phyloP scores from a whole-genome alignment of 805 yeast species.

The Candida methanosorbosa region DNA sequence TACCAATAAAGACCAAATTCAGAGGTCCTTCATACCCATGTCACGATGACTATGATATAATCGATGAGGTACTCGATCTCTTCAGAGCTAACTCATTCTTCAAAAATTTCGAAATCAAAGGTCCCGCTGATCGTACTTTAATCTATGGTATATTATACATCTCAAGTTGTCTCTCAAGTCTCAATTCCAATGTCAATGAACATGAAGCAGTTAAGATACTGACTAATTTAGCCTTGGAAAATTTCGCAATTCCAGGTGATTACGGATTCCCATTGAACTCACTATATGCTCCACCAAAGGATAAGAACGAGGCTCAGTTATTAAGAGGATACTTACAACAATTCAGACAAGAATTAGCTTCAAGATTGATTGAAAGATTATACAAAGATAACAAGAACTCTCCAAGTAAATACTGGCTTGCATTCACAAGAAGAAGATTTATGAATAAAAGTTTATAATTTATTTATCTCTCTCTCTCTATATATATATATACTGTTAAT shows the following conservation, averaged over 20 bases:
- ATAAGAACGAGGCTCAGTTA: constrained; percentile 68
- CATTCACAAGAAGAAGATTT: constrained; percentile 88
- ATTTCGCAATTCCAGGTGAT: constrained; percentile 90
- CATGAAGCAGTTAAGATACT: constrained; percentile 60
- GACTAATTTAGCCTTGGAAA: constrained; percentile 80
- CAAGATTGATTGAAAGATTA: constrained; percentile 66
- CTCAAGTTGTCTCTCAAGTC: constrained; percentile 70
- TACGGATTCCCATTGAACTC: constrained; percentile 89
- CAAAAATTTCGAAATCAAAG: constrained; percentile 94
- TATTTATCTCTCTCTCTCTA: neutral
- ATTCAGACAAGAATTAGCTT: constrained; percentile 89
- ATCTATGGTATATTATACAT: constrained; percentile 90
- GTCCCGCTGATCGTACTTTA: constrained; percentile 85
- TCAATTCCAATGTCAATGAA: constrained; percentile 39
- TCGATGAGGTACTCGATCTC: constrained; percentile 84
- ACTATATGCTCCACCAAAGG: constrained; percentile 63
- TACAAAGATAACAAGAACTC: constrained; percentile 46
- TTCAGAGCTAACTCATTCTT: constrained; percentile 95
- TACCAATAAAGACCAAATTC: constrained; percentile 76
- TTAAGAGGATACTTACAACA: constrained; percentile 79
- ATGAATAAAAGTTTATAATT: constrained; percentile 78
- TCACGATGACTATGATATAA: constrained; percentile 73
- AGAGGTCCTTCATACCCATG: constrained; percentile 90
- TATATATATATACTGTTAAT: no score
- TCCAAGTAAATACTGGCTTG: constrained; percentile 93